Conservation (phyloP, 2,329 filamentous ascomycete genomes). For the Ceratocystis harringtonii region DNA sequence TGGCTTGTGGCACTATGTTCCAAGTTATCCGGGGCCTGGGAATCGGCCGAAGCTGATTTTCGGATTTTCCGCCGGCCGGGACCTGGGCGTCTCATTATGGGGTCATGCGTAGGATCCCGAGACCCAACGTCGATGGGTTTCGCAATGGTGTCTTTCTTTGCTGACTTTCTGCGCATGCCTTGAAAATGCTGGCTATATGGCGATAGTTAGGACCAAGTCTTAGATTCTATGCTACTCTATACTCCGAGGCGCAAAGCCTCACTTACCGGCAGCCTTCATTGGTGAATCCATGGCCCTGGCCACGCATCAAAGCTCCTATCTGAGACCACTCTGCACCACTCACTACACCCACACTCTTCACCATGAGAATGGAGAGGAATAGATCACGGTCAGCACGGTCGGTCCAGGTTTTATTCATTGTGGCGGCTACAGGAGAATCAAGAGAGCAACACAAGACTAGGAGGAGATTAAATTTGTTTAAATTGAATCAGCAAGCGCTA, state of each 20-base stretch:
- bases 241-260: neutral
- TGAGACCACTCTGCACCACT: conserved; percentile 47
- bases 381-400: conserved; percentile 47
- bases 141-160: conserved; percentile 32
- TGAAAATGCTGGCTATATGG: conserved; percentile 44
- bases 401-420: conserved; percentile 44
- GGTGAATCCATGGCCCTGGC: conserved; percentile 45
- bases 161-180: conserved; percentile 33
- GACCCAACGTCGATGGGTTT: neutral
- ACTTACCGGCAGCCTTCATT: conserved; percentile 50
- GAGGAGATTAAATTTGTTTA: neutral
- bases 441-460: neutral
- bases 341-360: conserved; percentile 49
- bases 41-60: conserved; percentile 27
- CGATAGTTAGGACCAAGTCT: neutral
- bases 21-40: conserved; percentile 3
- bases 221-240: neutral
- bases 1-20: conserved; percentile 1
- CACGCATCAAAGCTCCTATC: conserved; percentile 46
- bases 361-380: conserved; percentile 46
- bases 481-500: neutral
- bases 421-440: neutral
- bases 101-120: conserved; percentile 38
- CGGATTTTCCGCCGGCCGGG: conserved; percentile 40
- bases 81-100: conserved; percentile 45